Conservation (phyloP, 345 rosid genomes). For the Mallotus nudiflorus region DNA sequence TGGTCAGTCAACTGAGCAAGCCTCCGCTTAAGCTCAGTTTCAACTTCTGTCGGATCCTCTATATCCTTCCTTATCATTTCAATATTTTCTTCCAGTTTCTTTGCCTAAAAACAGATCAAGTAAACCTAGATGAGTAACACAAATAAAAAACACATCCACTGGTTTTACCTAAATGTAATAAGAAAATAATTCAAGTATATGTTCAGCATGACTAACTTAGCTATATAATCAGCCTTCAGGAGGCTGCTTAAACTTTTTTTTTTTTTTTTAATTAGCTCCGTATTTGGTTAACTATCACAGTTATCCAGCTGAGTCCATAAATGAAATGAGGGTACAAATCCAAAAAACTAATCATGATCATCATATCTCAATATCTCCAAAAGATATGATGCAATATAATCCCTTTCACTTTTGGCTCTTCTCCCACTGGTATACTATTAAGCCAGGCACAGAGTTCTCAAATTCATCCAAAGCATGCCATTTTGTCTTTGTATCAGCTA, state of each 20-base stretch:
- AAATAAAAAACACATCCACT: neutral
- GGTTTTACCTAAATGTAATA: neutral
- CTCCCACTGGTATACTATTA: neutral
- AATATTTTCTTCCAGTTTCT: conserved; percentile 59
- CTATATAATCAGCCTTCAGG: neutral
- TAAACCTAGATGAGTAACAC: conserved; percentile 1
- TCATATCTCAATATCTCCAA: neutral
- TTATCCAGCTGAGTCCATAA: neutral
- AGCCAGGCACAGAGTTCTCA: neutral
- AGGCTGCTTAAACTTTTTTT: too few relatives aligned
- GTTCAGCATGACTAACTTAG: neutral
- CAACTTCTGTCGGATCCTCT: conserved; percentile 90
- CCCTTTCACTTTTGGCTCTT: neutral
- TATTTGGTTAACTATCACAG: neutral
- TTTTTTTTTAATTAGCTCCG: too few relatives aligned
- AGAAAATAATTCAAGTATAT: conserved; percentile 2
- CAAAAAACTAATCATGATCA: neutral
- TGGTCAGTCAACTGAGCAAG: conserved; percentile 94
- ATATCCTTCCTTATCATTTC: conserved; percentile 73
- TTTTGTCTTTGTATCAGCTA: neutral
- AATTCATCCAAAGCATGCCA: neutral
- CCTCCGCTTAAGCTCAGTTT: conserved; percentile 75
- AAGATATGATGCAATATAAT: neutral
- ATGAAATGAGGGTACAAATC: neutral
- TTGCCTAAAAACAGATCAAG: conserved; percentile 45